A percentile compares a stretch with the other conserved stretches of the same genome.
These are phyloP conservation scores for Syzygium oleosum DNA, from an alignment of 345 rosid species.

Conservation along the genomic window DNA sequence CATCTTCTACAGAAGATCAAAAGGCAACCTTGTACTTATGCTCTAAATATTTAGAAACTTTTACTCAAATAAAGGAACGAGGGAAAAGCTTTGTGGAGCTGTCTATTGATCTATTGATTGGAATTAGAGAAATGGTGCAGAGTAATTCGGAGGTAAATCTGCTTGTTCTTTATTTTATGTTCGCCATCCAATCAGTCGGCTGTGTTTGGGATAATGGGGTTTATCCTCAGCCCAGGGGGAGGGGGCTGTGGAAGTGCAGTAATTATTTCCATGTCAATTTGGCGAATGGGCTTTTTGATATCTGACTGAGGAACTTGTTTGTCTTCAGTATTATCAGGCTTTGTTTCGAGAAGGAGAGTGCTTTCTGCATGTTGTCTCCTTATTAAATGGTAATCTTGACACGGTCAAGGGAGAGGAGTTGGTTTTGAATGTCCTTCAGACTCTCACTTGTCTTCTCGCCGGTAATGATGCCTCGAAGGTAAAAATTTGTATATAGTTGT, in stretches of 20 bases:
- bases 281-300: background rate
- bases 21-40: slow-evolving; percentile 64
- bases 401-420: slow-evolving; percentile 70
- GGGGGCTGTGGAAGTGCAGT: background rate
- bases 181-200: background rate
- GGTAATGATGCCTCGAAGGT: slow-evolving; percentile 89
- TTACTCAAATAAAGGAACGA: slow-evolving; percentile 79
- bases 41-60: slow-evolving; percentile 82
- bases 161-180: background rate
- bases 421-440: slow-evolving; percentile 80
- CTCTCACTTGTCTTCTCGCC: slow-evolving; percentile 75
- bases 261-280: background rate
- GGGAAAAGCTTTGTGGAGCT: slow-evolving; percentile 50
- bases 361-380: slow-evolving; percentile 89
- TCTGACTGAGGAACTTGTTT: slow-evolving; percentile 5
- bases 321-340: slow-evolving; percentile 75
- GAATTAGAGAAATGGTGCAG: slow-evolving; percentile 75
- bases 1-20: slow-evolving; percentile 51
- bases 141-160: slow-evolving; percentile 48
- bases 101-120: slow-evolving; percentile 69
- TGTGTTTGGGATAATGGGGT: background rate
- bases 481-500: slow-evolving; percentile 1
- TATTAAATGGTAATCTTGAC: slow-evolving; percentile 79
- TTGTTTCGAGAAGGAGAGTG: slow-evolving; percentile 88
- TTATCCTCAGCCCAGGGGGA: background rate